These are phyloP conservation scores for Gossypium raimondii DNA, from an alignment of 345 rosid genomes.

Conservation along the genomic window DNA sequence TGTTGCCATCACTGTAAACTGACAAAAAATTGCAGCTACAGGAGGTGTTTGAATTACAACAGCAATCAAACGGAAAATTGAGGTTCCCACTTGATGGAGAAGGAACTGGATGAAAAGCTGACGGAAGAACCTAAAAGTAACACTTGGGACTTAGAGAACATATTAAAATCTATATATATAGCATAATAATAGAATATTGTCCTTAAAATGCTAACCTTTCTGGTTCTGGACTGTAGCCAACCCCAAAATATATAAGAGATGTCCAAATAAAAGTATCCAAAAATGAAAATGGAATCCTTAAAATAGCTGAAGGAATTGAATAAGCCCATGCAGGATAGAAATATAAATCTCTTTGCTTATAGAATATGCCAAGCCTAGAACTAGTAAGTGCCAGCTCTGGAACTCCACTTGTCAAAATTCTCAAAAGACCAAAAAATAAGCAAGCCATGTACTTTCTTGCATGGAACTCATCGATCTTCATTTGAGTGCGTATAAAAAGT, in stretches of 20 bases:
- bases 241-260: conserved; percentile 41
- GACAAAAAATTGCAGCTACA: conserved; percentile 21
- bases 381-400: conserved; percentile 35
- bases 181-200: neutral
- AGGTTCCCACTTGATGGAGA: conserved; percentile 31
- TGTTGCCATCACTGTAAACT: conserved; percentile 18
- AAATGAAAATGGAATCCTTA: conserved; percentile 45
- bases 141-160: neutral
- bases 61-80: conserved; percentile 43
- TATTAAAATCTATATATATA: neutral
- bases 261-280: conserved; percentile 44
- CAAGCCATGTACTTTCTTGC: conserved; percentile 34
- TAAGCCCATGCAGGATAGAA: conserved; percentile 54
- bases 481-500: conserved; percentile 26
- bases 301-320: conserved; percentile 32
- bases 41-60: conserved; percentile 25
- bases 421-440: conserved; percentile 32
- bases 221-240: conserved; percentile 48
- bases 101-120: conserved; percentile 39
- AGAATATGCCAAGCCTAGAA: conserved; percentile 38
- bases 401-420: conserved; percentile 30
- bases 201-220: conserved; percentile 26
- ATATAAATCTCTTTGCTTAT: conserved; percentile 41
- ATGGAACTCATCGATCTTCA: conserved; percentile 30
- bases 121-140: conserved; percentile 28